A percentile compares a stretch with the other conserved stretches of the same genome.
Conservation (phyloP, 148 eudicot genomes). For the Persicaria tinctoria region DNA sequence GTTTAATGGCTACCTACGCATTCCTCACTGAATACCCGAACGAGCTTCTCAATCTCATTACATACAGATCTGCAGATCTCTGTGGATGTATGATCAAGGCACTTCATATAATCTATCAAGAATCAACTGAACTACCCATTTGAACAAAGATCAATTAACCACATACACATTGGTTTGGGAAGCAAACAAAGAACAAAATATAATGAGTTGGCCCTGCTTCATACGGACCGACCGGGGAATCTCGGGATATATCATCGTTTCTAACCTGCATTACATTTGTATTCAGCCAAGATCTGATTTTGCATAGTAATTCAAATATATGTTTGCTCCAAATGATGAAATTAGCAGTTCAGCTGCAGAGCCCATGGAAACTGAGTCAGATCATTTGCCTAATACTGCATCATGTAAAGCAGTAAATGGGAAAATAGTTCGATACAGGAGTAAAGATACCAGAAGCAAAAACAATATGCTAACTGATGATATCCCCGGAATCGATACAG, state of each 20-base stretch:
- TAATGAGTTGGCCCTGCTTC: too few species aligned
- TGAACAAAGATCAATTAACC: too few species aligned
- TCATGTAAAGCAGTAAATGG: neutral
- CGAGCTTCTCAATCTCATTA: too few species aligned
- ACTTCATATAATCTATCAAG: too few species aligned
- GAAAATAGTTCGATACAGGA: neutral
- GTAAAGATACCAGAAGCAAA: neutral
- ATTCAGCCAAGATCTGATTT: neutral
- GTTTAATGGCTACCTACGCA: too few species aligned
- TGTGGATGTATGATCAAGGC: too few species aligned
- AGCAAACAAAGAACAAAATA: too few species aligned
- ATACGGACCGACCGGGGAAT: too few species aligned
- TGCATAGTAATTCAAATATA: neutral
- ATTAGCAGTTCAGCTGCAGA: neutral
- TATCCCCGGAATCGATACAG: neutral
- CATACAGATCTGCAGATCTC: too few species aligned
- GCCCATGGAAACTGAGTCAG: slow-evolving; percentile 4
- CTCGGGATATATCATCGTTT: neutral
- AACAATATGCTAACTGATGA: neutral
- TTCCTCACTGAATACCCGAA: too few species aligned
- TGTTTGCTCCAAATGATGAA: neutral
- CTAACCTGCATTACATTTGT: neutral
- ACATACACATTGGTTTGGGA: too few species aligned
- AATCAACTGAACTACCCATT: too few species aligned
- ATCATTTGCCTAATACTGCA: neutral